A percentile compares a stretch with the other conserved stretches of the same genome.
These are phyloP conservation scores for Harringtonia aguacate DNA, from an alignment of 2,329 filamentous ascomycete species.

Conservation along the genomic window DNA sequence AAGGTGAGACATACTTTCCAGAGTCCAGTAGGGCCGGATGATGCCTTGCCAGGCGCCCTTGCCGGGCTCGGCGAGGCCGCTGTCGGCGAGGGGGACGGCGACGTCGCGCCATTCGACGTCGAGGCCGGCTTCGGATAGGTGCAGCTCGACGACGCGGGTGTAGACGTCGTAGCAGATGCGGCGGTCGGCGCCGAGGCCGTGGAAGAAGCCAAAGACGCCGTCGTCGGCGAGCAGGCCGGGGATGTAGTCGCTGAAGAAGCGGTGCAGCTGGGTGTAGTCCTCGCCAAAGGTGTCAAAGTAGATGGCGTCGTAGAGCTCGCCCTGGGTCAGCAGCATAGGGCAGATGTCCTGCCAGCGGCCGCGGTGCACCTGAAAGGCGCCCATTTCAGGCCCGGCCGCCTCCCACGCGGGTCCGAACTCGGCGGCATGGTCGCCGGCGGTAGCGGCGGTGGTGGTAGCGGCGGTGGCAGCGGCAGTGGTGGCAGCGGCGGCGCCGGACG, in stretches of 20 bases:
- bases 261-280: slow-evolving; percentile 73
- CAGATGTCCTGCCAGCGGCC: slow-evolving; percentile 77
- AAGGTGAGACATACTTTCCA: slow-evolving; percentile 47
- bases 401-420: slow-evolving; percentile 46
- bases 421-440: slow-evolving; percentile 28
- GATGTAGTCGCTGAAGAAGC: slow-evolving; percentile 82
- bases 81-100: slow-evolving; percentile 60
- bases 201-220: slow-evolving; percentile 78
- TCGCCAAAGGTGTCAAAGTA: slow-evolving; percentile 99
- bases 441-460: slow-evolving; percentile 34
- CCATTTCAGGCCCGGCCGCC: slow-evolving; percentile 42
- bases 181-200: slow-evolving; percentile 84
- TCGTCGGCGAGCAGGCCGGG: slow-evolving; percentile 63
- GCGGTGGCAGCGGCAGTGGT: slow-evolving; percentile 33
- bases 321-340: slow-evolving; percentile 54
- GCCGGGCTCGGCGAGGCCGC: slow-evolving; percentile 51
- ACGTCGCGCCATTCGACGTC: slow-evolving; percentile 81
- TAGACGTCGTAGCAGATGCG: slow-evolving; percentile 96
- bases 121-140: slow-evolving; percentile 77
- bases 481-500: too few relatives aligned
- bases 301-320: slow-evolving; percentile 70
- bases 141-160: slow-evolving; percentile 81
- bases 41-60: slow-evolving; percentile 81
- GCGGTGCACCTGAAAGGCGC: slow-evolving; percentile 61
- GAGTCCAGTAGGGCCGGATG: slow-evolving; percentile 78